These are phyloP conservation scores for Durotheca rogersii DNA, from an alignment of 495 filamentous ascomycete species.

Conservation along the genomic window DNA sequence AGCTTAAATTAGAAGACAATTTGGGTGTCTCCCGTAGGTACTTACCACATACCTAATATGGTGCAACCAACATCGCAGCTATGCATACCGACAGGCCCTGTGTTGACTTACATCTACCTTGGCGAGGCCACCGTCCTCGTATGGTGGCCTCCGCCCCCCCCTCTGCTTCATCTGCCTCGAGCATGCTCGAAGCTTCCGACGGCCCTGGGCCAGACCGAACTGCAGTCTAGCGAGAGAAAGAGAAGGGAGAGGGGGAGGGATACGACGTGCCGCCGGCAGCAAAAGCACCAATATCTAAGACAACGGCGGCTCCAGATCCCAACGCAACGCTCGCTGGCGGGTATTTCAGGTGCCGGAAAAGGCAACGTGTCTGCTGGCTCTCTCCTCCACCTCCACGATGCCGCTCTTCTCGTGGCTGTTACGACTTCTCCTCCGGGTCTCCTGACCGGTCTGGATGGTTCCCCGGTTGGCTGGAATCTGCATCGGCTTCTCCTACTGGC, in stretches of 20 bases:
- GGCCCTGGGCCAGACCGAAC: too few species aligned
- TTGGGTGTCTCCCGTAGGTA: too few species aligned
- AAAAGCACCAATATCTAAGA: not conserved
- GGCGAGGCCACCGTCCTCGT: not conserved
- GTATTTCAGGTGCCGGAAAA: not conserved
- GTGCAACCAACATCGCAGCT: too few species aligned
- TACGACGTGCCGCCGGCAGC: not conserved
- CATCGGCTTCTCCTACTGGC: slow-evolving; percentile 3
- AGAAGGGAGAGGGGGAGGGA: too few species aligned
- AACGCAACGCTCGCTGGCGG: not conserved
- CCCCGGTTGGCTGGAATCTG: slow-evolving; percentile 10
- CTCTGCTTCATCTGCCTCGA: too few species aligned
- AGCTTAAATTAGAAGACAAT: not conserved
- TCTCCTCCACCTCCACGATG: slow-evolving; percentile 15
- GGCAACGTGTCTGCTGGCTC: slow-evolving; percentile 14
- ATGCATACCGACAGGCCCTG: too few species aligned
- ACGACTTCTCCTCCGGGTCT: not conserved
- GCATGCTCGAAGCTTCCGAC: too few species aligned
- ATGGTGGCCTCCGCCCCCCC: too few species aligned
- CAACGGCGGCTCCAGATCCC: not conserved
- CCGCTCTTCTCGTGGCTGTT: not conserved
- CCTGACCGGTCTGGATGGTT: slow-evolving; percentile 2
- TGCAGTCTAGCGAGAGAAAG: too few species aligned
- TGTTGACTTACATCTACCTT: not conserved
- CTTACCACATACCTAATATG: too few species aligned